These are phyloP conservation scores for Pythium dissimile DNA, from an alignment of 352 stramenopile genomes.

Conservation along the genomic window DNA sequence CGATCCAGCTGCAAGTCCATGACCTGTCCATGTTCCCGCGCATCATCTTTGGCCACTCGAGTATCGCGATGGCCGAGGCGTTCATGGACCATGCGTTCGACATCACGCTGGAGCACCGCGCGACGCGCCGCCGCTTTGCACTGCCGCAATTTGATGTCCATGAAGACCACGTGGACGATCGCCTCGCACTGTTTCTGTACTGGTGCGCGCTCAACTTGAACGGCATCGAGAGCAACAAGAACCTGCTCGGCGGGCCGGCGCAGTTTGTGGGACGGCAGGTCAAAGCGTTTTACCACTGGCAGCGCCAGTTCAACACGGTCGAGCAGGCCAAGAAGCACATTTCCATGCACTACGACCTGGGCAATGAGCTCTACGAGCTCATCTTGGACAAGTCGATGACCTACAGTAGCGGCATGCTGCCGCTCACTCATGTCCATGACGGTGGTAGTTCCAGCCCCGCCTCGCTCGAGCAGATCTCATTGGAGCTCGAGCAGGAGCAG, in stretches of 20 bases:
- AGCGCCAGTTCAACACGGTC: conserved; percentile 28
- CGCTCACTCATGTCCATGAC: too few relatives aligned
- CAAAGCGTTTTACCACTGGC: conserved; percentile 26
- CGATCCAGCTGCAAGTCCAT: conserved; percentile 19
- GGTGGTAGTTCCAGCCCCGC: conserved; percentile 3
- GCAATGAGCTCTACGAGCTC: conserved; percentile 29
- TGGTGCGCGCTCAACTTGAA: conserved; percentile 27
- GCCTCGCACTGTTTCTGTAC: conserved; percentile 23
- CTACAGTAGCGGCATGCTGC: conserved; percentile 29
- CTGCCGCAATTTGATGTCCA: conserved; percentile 6
- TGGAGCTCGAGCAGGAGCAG: conserved; percentile 19
- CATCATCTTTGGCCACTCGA: conserved; percentile 26
- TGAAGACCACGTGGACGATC: conserved; percentile 16
- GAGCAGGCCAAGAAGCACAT: conserved; percentile 29
- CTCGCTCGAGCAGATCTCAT: conserved; percentile 20
- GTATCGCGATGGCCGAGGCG: conserved; percentile 24
- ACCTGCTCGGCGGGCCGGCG: conserved; percentile 18
- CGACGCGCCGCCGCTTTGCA: conserved; percentile 10
- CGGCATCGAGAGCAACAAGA: conserved; percentile 27
- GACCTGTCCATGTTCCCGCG: conserved; percentile 24
- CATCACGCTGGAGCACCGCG: conserved; percentile 20
- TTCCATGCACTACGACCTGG: conserved; percentile 32
- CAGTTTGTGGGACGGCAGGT: conserved; percentile 19
- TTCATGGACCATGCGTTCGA: conserved; percentile 26
- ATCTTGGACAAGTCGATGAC: conserved; percentile 32